These are phyloP conservation scores for Haplosporangium sp. DNA, from an alignment of 371 early-diverging fungal genomes.

Conservation along the genomic window DNA sequence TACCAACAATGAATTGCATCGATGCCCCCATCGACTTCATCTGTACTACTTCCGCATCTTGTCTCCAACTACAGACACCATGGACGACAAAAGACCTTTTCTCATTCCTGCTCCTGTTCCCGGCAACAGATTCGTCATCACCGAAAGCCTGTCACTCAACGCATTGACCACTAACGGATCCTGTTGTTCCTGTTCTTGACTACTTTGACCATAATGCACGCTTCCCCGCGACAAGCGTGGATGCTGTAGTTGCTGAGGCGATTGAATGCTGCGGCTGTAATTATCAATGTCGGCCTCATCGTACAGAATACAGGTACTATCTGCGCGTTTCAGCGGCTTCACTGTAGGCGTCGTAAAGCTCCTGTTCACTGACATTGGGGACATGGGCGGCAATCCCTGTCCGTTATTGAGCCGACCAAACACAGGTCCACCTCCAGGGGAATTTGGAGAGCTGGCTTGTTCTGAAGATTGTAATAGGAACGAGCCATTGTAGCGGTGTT, in stretches of 20 bases:
- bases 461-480: slow-evolving; percentile 20
- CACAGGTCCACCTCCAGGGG: slow-evolving; percentile 21
- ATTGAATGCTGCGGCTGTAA: background rate
- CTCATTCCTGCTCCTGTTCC: slow-evolving; percentile 38
- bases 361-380: background rate
- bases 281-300: background rate
- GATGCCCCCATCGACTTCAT: too few relatives aligned
- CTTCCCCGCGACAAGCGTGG: too few relatives aligned
- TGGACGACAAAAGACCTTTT: slow-evolving; percentile 29
- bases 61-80: too few relatives aligned
- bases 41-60: too few relatives aligned
- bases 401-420: slow-evolving; percentile 6
- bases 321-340: background rate
- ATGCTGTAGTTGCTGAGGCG: too few relatives aligned
- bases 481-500: slow-evolving; percentile 9
- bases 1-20: too few relatives aligned
- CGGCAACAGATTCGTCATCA: slow-evolving; percentile 26
- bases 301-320: background rate
- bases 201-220: background rate
- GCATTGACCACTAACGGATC: slow-evolving; percentile 12
- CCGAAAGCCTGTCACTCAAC: slow-evolving; percentile 24
- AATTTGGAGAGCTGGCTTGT: slow-evolving; percentile 10
- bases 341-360: background rate
- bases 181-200: slow-evolving; percentile 2
- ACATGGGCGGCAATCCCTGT: background rate